Evolutionary conservation across 371 early-diverging fungal genomes (phyloP), one percentile per base, ranked within the genome.

Genomic region (Apophysomyces trapeziformis): DNA sequence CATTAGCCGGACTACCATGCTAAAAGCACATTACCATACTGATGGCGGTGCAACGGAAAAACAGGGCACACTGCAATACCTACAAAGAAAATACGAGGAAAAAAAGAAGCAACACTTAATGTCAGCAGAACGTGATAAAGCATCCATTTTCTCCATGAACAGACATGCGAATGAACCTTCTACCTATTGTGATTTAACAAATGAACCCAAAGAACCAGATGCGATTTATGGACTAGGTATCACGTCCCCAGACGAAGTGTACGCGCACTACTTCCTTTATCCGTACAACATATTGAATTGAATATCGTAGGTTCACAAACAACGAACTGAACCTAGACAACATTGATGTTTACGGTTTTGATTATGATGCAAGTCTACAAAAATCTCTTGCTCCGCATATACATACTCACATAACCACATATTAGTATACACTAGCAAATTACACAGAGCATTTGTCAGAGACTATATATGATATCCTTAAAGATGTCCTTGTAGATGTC

Each of bases 381-480:
- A n/a, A 14, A 35, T 12, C 50, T 54, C 11, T 54, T 26, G 9
- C 13, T 44, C 50, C 38, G 38, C 32, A 63, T 21, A 36, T 11
- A 43, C 8, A 16, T n/a, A 21, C 13, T 44, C 41, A 41, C 41
- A 41, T 13, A 41, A 8, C 18, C 13, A 58, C 5, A 21, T 46
- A 38, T 12, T 66, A 89, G 83, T 89, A 88, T 71, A 89, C 88
- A 7, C 65, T 89, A 16, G 88, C 90, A 16, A 82, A 82, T 56
- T 89, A 89, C 60, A 85, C 86, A 1, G 75, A 82, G 41, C 76
- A 79, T 58, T 63, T 89, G 16, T 83, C 87, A 0, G 70, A 75
- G 32, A 83, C 83, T 0, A 89, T 89, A 26, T 89, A 87, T 57
- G 76, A 82, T 41, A 82, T 87, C 63, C 62, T 89, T 9, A 73